Evolutionary conservation across 306 rosid species (phyloP).

Genomic region (Prunus salicina): DNA sequence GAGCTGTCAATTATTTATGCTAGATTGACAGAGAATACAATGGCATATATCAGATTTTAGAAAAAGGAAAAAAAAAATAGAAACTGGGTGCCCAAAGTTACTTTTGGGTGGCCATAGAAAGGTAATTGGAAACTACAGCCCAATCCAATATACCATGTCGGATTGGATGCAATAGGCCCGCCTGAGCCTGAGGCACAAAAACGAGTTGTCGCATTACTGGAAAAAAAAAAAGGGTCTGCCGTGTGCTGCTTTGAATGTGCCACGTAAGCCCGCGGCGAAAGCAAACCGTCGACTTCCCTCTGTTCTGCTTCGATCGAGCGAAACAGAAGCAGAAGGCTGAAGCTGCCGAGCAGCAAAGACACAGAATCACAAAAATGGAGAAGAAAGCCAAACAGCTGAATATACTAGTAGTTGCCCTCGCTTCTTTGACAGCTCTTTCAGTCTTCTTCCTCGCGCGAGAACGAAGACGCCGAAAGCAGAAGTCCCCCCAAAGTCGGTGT

Average conservation of each 20-base stretch:
- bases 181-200: neutral
- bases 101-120: neutral
- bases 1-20: too few relatives aligned
- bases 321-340: neutral
- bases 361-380: conserved; percentile 31
- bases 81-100: too few relatives aligned
- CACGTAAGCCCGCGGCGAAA: conserved; percentile 9
- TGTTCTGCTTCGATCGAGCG: neutral
- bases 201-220: neutral
- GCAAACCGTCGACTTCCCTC: neutral
- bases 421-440: conserved; percentile 53
- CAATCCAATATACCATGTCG: neutral
- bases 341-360: neutral
- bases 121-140: neutral
- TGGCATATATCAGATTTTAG: too few relatives aligned
- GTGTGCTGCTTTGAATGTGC: neutral
- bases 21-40: too few relatives aligned
- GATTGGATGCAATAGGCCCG: neutral
- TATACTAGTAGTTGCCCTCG: conserved; percentile 42
- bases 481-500: conserved; percentile 42
- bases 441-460: conserved; percentile 40
- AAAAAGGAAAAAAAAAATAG: too few relatives aligned
- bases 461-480: conserved; percentile 37
- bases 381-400: conserved; percentile 28
- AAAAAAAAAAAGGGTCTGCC: neutral